Evolutionary conservation across 768 basidiomycete genomes (phyloP).

Genomic region (Botryobasidium botryosum): DNA sequence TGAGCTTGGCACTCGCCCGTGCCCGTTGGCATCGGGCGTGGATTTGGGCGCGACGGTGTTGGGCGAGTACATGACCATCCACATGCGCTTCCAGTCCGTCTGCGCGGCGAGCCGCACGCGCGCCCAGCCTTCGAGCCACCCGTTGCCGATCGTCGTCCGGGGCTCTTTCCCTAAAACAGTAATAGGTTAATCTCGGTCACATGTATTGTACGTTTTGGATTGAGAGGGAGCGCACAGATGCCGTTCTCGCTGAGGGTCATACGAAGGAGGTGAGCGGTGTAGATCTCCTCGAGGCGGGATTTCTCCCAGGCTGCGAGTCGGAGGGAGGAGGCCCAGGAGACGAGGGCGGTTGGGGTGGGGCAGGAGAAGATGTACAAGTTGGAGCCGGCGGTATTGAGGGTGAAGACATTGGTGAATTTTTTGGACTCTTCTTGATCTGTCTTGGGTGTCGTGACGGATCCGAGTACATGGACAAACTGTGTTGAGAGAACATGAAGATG

Average conservation of each 20-base stretch:
- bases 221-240: slow-evolving; percentile 17
- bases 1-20: background rate
- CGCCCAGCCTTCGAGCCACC: slow-evolving; percentile 83
- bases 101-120: slow-evolving; percentile 87
- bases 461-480: slow-evolving; percentile 66
- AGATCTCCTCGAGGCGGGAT: slow-evolving; percentile 87
- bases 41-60: too few species aligned
- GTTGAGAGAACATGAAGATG: slow-evolving; percentile 2
- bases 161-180: slow-evolving; percentile 27
- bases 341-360: slow-evolving; percentile 45
- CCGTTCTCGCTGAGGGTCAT: slow-evolving; percentile 40
- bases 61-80: slow-evolving; percentile 73
- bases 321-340: slow-evolving; percentile 84
- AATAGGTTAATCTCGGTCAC: background rate
- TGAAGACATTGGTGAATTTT: slow-evolving; percentile 60
- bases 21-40: slow-evolving; percentile 4
- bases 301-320: slow-evolving; percentile 91
- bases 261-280: slow-evolving; percentile 83
- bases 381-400: slow-evolving; percentile 84
- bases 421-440: slow-evolving; percentile 21
- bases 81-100: slow-evolving; percentile 88
- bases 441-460: slow-evolving; percentile 41
- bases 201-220: background rate
- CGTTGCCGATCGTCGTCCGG: slow-evolving; percentile 45
- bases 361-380: slow-evolving; percentile 85